A percentile compares a stretch with the other conserved stretches of the same genome.
These are phyloP conservation scores for Collybiopsis luxurians DNA, from an alignment of 768 basidiomycete genomes.

Conservation along the genomic window DNA sequence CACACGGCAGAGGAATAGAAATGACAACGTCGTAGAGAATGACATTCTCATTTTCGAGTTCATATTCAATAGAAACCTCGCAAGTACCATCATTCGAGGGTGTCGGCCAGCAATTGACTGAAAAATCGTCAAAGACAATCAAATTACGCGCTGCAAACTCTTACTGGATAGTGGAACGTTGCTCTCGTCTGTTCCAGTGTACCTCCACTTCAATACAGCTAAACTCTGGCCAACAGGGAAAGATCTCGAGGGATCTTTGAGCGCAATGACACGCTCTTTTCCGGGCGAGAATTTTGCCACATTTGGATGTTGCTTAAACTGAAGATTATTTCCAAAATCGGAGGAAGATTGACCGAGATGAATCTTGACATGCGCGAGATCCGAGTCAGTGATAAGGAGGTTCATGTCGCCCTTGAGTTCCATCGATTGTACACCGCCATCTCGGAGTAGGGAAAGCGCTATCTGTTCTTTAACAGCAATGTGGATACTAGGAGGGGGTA, in stretches of 20 bases:
- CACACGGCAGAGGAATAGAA: constrained; percentile 91
- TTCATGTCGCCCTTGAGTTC: constrained; percentile 96
- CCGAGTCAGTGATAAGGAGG: constrained; percentile 76
- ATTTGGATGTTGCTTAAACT: constrained; percentile 97
- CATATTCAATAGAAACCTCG: constrained; percentile 96
- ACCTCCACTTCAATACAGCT: constrained; percentile 90
- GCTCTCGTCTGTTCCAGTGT: constrained; percentile 87
- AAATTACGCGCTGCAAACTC: constrained; percentile 22
- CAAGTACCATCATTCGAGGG: constrained; percentile 89
- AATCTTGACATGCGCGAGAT: constrained; percentile 70
- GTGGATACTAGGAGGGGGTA: constrained; percentile 62
- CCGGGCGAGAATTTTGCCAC: constrained; percentile 82
- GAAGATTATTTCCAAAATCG: constrained; percentile 64
- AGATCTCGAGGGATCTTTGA: constrained; percentile 78
- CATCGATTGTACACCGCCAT: constrained; percentile 87
- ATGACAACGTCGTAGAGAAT: constrained; percentile 84
- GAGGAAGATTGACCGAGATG: constrained; percentile 53
- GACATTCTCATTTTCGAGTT: constrained; percentile 83
- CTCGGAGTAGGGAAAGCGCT: constrained; percentile 77
- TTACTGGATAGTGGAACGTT: constrained; percentile 88
- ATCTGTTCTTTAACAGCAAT: constrained; percentile 82
- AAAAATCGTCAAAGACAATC: not conserved
- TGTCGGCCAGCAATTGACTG: constrained; percentile 97
- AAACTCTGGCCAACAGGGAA: constrained; percentile 90
- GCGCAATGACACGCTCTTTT: constrained; percentile 60